phyloP scores from a whole-genome alignment of 2,329 filamentous ascomycete genomes.

The Colletotrichum nymphaeae region DNA sequence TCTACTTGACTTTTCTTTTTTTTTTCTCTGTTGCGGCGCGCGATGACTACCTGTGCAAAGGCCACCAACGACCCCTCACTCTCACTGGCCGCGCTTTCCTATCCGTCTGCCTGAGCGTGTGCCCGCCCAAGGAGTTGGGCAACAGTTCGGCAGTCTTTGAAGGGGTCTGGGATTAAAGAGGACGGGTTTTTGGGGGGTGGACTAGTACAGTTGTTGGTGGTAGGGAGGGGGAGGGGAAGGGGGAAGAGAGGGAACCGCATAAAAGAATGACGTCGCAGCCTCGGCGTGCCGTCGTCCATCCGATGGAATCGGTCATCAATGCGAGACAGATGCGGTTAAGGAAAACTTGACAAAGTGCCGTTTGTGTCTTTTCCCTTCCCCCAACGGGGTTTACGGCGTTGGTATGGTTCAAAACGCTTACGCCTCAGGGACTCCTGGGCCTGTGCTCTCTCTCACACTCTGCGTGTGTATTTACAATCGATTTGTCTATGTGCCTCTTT shows the following conservation, averaged over 20 bases:
- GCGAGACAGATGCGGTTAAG: conserved; percentile 32
- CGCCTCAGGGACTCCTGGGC: conserved; percentile 10
- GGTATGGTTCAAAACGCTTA: conserved; percentile 1
- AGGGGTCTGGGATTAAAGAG: not conserved
- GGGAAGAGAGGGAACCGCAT: conserved; percentile 1
- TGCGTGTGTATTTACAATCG: not conserved
- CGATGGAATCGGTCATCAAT: conserved; percentile 20
- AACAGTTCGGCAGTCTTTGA: not conserved
- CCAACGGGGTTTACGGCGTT: not conserved
- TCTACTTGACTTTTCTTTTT: not conserved
- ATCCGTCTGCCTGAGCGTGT: not conserved
- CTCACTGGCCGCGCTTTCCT: not conserved
- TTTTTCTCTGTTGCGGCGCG: not conserved
- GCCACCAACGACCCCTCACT: not conserved
- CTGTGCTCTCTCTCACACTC: not conserved
- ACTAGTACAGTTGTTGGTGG: not conserved
- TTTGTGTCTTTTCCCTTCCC: not conserved
- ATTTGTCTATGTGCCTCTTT: not conserved
- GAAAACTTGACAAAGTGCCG: conserved; percentile 13
- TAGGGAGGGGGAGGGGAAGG: not conserved
- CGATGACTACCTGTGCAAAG: not conserved
- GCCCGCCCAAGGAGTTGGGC: not conserved
- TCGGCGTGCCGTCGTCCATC: conserved; percentile 21
- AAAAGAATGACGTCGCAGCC: conserved; percentile 32
- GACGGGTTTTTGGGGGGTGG: too few relatives aligned